Evolutionary conservation across 108 stramenopile genomes (phyloP).

Genomic region (Schizochytrium sp.): DNA sequence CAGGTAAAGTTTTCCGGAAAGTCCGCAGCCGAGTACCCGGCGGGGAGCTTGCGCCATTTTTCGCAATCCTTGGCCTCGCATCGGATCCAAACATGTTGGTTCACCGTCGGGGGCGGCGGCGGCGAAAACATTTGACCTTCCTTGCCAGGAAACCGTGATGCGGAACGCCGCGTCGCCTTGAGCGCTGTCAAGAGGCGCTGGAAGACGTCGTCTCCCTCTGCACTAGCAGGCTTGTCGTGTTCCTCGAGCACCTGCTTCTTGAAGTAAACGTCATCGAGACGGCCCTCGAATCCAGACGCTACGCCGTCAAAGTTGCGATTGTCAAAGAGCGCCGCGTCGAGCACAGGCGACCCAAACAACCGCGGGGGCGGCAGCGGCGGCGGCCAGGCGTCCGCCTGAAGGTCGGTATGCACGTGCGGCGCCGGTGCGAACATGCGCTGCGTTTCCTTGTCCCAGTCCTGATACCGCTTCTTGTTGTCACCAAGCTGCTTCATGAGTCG

Average conservation of each 20-base stretch:
- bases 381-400: neutral
- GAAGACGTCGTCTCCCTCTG: neutral
- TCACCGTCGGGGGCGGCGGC: neutral
- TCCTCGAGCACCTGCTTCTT: constrained; percentile 4
- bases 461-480: neutral
- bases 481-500: neutral
- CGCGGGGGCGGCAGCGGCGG: neutral
- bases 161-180: neutral
- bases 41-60: constrained; percentile 11
- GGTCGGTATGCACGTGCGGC: neutral
- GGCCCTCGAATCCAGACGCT: neutral
- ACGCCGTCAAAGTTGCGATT: neutral
- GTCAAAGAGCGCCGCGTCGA: neutral
- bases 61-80: neutral
- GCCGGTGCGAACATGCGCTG: neutral
- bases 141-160: neutral
- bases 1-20: neutral
- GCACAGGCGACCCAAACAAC: neutral
- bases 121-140: neutral
- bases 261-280: neutral
- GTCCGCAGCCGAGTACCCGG: neutral
- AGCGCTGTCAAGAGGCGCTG: neutral
- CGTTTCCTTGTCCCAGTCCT: neutral
- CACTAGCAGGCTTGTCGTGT: neutral
- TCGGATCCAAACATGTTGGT: neutral